These are phyloP conservation scores for Ustilago tritici DNA, from an alignment of 1,284 basidiomycete genomes.

Conservation along the genomic window DNA sequence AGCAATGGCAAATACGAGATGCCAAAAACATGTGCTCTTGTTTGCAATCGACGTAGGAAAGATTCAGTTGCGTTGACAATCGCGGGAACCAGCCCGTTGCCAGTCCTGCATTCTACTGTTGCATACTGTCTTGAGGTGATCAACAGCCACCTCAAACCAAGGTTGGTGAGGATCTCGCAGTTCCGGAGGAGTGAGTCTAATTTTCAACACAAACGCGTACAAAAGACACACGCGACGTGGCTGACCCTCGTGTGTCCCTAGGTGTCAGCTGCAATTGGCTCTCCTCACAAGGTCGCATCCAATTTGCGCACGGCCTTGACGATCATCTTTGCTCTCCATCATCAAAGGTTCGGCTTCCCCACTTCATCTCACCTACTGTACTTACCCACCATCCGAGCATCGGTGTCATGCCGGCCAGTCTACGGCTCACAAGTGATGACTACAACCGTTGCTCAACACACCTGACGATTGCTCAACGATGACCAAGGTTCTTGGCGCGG, in stretches of 20 bases:
- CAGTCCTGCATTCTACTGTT: conserved; percentile 5
- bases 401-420: background rate
- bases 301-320: conserved; percentile 6
- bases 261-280: background rate
- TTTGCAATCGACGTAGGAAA: background rate
- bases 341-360: background rate
- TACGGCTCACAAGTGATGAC: background rate
- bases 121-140: background rate
- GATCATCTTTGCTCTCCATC: background rate
- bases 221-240: conserved; percentile 1
- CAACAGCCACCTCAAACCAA: background rate
- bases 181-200: background rate
- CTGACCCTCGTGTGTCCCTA: background rate
- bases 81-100: background rate
- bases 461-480: background rate
- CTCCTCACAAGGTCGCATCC: background rate
- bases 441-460: background rate
- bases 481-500: background rate
- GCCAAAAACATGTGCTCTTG: background rate
- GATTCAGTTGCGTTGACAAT: background rate
- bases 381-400: background rate
- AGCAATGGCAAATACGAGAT: background rate
- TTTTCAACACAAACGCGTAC: conserved; percentile 1
- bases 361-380: background rate
- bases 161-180: background rate